A percentile compares a stretch with the other conserved stretches of the same genome.
Evolutionary conservation across 1,284 basidiomycete genomes (phyloP).

Genomic region (Austroboletus niveus): DNA sequence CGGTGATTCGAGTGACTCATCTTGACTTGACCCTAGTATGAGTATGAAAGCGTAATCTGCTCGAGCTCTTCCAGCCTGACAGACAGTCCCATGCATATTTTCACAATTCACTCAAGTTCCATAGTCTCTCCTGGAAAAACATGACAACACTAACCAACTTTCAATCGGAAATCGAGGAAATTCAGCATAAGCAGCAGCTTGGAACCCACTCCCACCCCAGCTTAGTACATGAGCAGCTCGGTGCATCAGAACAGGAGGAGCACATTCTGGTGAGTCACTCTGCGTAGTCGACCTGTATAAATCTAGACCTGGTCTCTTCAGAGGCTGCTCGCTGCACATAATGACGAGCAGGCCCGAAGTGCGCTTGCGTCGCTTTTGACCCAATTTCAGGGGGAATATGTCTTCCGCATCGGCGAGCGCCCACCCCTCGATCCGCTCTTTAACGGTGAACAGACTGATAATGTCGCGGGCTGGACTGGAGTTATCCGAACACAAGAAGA

Average conservation of each 20-base stretch:
- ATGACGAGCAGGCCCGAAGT: conserved; percentile 58
- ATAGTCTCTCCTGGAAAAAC: neutral
- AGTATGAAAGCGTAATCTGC: neutral
- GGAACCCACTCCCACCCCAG: neutral
- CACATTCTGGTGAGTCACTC: conserved; percentile 54
- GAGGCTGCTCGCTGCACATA: conserved; percentile 44
- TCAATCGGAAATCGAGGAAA: conserved; percentile 74
- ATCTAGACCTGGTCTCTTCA: conserved; percentile 25
- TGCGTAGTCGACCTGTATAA: neutral
- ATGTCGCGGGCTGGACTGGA: conserved; percentile 54
- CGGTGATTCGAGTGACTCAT: neutral
- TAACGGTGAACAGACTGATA: conserved; percentile 44
- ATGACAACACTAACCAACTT: conserved; percentile 70
- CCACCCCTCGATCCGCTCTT: conserved; percentile 57
- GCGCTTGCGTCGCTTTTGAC: conserved; percentile 65
- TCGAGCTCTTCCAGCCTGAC: neutral
- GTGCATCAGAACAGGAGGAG: conserved; percentile 47
- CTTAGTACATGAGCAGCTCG: neutral
- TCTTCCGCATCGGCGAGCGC: conserved; percentile 65
- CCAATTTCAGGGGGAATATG: conserved; percentile 63
- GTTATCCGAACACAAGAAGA: conserved; percentile 48
- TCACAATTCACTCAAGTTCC: neutral
- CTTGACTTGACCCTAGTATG: neutral
- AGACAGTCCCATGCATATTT: conserved; percentile 16
- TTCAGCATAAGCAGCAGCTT: conserved; percentile 42